Percentiles rank a stretch among this genome's conserved stretches.
Conservation (phyloP, 768 basidiomycete genomes). For the Suillus occidentalis region DNA sequence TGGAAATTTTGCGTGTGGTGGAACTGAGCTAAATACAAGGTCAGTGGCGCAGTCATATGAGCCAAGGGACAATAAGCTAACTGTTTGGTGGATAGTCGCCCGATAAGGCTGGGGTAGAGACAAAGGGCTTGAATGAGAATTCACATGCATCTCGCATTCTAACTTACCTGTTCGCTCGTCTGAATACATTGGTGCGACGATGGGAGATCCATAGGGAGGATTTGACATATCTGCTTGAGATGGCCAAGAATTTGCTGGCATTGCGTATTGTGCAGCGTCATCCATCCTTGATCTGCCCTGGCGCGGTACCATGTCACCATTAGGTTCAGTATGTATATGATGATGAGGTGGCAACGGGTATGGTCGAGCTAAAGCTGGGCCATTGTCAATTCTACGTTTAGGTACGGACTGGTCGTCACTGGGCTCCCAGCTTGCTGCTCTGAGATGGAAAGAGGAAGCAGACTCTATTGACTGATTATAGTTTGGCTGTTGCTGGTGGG, state of each 20-base stretch:
- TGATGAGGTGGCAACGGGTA: conserved; percentile 30
- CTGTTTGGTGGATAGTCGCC: conserved; percentile 43
- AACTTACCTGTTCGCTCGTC: conserved; percentile 58
- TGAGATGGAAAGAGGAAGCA: conserved; percentile 48
- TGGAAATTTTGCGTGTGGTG: conserved; percentile 36
- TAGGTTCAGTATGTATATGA: conserved; percentile 36
- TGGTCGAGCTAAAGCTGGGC: conserved; percentile 33
- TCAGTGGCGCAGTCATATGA: conserved; percentile 19
- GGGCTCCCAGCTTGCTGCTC: conserved; percentile 60
- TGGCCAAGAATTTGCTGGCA: conserved; percentile 34
- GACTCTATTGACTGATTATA: conserved; percentile 32
- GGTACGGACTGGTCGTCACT: conserved; percentile 37
- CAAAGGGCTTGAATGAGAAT: conserved; percentile 16
- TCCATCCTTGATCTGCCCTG: conserved; percentile 32
- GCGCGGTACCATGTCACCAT: conserved; percentile 30
- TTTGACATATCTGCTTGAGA: conserved; percentile 31
- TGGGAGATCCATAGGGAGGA: conserved; percentile 44
- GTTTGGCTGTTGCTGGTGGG: conserved; percentile 24
- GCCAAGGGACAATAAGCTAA: conserved; percentile 20
- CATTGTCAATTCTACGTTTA: conserved; percentile 36
- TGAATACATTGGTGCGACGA: conserved; percentile 49
- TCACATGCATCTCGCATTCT: conserved; percentile 8
- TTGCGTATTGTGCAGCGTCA: conserved; percentile 29
- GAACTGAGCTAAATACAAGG: conserved; percentile 29
- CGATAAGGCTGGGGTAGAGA: conserved; percentile 37